Evolutionary conservation across 345 rosid species (phyloP).

Genomic region (Eucalyptus grandis): DNA sequence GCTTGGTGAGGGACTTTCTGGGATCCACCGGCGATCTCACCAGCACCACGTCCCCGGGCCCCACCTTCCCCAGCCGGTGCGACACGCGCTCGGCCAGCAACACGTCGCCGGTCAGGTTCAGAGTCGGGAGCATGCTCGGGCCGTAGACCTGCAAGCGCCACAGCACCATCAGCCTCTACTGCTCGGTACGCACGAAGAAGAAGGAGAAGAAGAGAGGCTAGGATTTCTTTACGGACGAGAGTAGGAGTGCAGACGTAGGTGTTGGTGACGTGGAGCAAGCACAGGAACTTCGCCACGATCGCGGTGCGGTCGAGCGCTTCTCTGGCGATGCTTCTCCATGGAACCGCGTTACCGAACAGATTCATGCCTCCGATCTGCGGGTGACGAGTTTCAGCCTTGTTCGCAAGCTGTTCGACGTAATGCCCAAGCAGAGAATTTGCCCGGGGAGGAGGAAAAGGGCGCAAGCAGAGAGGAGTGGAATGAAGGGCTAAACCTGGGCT

Average conservation of each 20-base stretch:
- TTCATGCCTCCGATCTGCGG: not conserved
- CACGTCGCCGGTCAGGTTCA: slow-evolving; percentile 62
- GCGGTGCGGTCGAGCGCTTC: slow-evolving; percentile 23
- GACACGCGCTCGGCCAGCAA: slow-evolving; percentile 52
- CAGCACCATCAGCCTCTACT: not conserved
- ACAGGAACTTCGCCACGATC: slow-evolving; percentile 13
- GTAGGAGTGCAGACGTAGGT: slow-evolving; percentile 44
- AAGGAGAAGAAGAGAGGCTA: not conserved
- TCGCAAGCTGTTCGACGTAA: not conserved
- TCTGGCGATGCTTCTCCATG: slow-evolving; percentile 22
- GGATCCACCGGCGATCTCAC: slow-evolving; percentile 73
- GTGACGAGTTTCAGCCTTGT: not conserved
- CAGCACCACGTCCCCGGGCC: slow-evolving; percentile 62
- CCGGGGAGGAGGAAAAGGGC: not conserved
- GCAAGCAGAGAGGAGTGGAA: not conserved
- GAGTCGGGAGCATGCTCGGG: slow-evolving; percentile 79
- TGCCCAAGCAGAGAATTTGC: not conserved
- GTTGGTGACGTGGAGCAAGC: slow-evolving; percentile 53
- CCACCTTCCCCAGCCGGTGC: slow-evolving; percentile 45
- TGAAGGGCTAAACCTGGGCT: not conserved
- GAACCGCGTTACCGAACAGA: not conserved
- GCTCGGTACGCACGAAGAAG: not conserved
- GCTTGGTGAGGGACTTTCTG: slow-evolving; percentile 38
- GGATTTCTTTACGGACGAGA: slow-evolving; percentile 18
- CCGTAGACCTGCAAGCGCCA: slow-evolving; percentile 47